Evolutionary conservation across 1,284 basidiomycete genomes (phyloP), one percentile per base, ranked within the genome.

Genomic region (Moesziomyces antarcticus): DNA sequence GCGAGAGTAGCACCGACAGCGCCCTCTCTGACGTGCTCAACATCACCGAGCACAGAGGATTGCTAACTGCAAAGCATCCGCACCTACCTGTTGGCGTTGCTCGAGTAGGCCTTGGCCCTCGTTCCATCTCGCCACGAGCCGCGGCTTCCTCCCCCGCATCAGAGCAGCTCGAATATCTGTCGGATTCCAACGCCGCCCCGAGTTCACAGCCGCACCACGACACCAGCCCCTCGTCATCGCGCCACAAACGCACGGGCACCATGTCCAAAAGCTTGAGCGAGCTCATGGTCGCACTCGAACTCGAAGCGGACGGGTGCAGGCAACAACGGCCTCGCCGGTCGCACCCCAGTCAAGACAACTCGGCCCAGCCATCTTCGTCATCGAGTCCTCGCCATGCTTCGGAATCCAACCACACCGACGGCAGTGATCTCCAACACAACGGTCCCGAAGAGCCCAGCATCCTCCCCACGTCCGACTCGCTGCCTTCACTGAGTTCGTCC

Each of bases 201-300:
- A 3, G 1, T 11, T 40, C 44, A 9, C 18, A 27, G 5, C 7
- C 42, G 22, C 24, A 14, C 14, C 30, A 14, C 0, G n/a, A 8
- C n/a, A 10, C 4, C 6, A 7, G 21, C 44, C 6, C 27, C 5
- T 35, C 33, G 7, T 40, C 9, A 16, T 33, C 27, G 24, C 50
- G 53, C 46, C 65, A 57, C n/a, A 54, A 56, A 35, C 58, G 72
- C 21, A 57, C 25, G 21, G 57, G 57, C 9, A 60, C 51, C 35
- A 55, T 74, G 68, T 46, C 50, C 22, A 64, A 52, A 50, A 75
- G 61, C 51, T 61, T 75, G 49, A 63, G 51, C 50, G 67, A 73
- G 41, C 64, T 76, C 35, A 55, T 76, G 33, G 59, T 55, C 1
- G 73, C 73, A 20, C 47, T 76, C 10, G 64, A 70, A 21, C 49